Base-by-base conservation (phyloP, 305 asterid genomes). In the Fraxinus sp. region DNA sequence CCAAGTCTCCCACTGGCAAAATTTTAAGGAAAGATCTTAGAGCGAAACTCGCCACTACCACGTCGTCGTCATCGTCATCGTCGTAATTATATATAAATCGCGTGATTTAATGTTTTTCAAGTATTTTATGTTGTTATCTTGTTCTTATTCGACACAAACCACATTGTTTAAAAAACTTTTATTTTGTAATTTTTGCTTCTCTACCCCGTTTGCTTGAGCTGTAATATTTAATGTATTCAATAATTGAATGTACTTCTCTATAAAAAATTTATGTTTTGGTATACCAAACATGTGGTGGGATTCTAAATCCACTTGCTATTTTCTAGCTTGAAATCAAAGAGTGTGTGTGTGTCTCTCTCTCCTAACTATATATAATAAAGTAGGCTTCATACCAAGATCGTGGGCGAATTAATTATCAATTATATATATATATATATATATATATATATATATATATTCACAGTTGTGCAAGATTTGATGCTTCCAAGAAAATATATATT, bases 1-100 rank as follows among this genome's bases (percentile, higher is more conserved):
- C 98, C 46, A 94, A 93, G 86, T 93, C 98, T 2, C 91, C 97
- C 8, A 62, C 98, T 14, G 98, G 98, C 16, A 94, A 94, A 86
- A 94, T 94, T 52, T 80, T 94, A 77, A 93, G 98, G 86, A 94
- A 92, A 78, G 97, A 94, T 66, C 89, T 94, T 37, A 88, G 97
- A 85, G 92, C 92, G 83, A 94, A 92, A 80, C 90, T 92, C 41
- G 91, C 90, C 0, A 26, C 88, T 14, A 4, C 44, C 55, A 11
- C 68, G 8, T 6, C 39, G 5, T 35, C 39, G 8, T 7, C 39
- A 2, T 22, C 24, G 24, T 28, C 84, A 24, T 70, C 35, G 2
- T 28, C 84, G 36, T 70, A 78, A 75, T 26, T 20, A 26, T 59
- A 7, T 57, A 55, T 74, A 14, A 52, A 22, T 10, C 36, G 28